A percentile compares a stretch with the other conserved stretches of the same genome.
Conservation (phyloP, 305 asterid species). For the Solanum aculeatissimum region DNA sequence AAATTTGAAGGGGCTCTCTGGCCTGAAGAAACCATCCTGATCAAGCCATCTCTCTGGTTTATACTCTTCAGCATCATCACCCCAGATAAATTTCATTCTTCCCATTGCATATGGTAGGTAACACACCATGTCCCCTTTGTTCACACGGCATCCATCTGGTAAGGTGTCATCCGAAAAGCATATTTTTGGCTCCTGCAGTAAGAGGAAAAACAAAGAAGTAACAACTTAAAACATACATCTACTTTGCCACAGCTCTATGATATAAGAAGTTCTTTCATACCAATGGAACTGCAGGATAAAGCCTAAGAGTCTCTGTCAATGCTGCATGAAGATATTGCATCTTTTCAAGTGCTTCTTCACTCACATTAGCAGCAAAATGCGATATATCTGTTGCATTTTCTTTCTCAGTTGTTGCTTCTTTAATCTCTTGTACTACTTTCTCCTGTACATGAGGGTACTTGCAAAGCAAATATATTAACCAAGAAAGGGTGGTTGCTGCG, state of each 20-base stretch:
- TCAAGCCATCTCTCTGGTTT: constrained; percentile 73
- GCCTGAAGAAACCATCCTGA: constrained; percentile 17
- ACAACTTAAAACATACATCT: neutral
- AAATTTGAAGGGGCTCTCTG: constrained; percentile 27
- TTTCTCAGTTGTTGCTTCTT: neutral
- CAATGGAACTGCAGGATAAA: constrained; percentile 62
- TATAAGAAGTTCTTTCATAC: constrained; percentile 12
- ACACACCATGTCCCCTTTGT: constrained; percentile 1
- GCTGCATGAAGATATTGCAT: constrained; percentile 69
- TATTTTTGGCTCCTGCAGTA: neutral
- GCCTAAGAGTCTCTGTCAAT: constrained; percentile 52
- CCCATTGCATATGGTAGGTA: constrained; percentile 13
- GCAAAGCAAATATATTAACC: constrained; percentile 31
- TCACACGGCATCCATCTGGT: constrained; percentile 3
- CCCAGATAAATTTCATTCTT: constrained; percentile 24
- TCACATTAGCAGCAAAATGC: constrained; percentile 3
- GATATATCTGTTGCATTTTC: neutral
- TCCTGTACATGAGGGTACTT: constrained; percentile 25
- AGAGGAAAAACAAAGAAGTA: neutral
- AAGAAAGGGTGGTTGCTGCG: constrained; percentile 24
- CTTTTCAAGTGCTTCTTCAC: constrained; percentile 5
- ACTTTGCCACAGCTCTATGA: neutral
- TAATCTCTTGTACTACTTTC: constrained; percentile 20
- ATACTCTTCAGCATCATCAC: constrained; percentile 49
- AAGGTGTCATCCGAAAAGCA: constrained; percentile 1